phyloP scores from a whole-genome alignment of 2,329 filamentous ascomycete species.

The Aspergillus ochraceus region DNA sequence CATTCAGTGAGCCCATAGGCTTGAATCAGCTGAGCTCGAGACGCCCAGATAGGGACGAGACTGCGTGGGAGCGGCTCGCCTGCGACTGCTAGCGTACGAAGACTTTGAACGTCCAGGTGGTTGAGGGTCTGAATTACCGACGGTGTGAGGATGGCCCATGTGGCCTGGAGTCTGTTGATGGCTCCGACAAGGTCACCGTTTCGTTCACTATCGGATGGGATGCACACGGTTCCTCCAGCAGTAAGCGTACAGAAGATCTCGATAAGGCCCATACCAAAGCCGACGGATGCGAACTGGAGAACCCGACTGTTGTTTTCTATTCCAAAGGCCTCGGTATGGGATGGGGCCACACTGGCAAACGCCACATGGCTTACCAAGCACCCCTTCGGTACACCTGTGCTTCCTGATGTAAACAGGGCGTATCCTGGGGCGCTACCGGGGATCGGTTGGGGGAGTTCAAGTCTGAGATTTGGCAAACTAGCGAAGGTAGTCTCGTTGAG shows the following conservation, averaged over 20 bases:
- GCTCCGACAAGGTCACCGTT: too few species aligned
- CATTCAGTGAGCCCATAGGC: background rate
- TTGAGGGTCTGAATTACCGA: too few species aligned
- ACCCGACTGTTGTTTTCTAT: background rate
- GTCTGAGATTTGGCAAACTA: too few species aligned
- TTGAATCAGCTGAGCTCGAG: background rate
- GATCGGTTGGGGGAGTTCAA: too few species aligned
- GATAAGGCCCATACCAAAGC: slow-evolving; percentile 6
- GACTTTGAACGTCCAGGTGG: too few species aligned
- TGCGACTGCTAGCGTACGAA: too few species aligned
- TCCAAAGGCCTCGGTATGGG: background rate
- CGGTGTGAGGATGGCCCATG: too few species aligned
- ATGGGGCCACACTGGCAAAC: background rate
- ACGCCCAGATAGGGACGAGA: background rate
- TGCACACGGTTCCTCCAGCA: slow-evolving; percentile 3
- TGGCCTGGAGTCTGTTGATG: too few species aligned
- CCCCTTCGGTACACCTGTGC: slow-evolving; percentile 8
- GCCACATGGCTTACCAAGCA: slow-evolving; percentile 4
- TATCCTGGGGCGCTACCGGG: slow-evolving; percentile 1
- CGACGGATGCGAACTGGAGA: slow-evolving; percentile 8
- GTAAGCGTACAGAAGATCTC: slow-evolving; percentile 7
- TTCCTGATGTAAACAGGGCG: slow-evolving; percentile 7
- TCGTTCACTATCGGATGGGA: slow-evolving; percentile 3
- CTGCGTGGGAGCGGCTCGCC: too few species aligned
- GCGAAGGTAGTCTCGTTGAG: too few species aligned